Base-by-base conservation (phyloP, 192 early-diverging fungal genomes). In the Coemansia sp. region DNA sequence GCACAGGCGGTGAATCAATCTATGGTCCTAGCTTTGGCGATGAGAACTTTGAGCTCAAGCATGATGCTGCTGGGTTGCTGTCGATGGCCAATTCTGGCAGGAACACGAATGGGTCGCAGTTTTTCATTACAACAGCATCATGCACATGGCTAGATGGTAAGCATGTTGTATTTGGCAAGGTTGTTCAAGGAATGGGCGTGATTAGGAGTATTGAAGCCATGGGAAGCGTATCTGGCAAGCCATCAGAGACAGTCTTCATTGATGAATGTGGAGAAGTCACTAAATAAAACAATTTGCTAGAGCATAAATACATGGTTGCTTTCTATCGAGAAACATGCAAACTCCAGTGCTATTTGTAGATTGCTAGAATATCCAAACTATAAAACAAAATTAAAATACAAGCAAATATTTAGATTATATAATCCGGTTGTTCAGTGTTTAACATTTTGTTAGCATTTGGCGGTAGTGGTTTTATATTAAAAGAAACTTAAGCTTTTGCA, bases 21-120 rank as follows among this genome's bases (percentile, higher is more conserved):
- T 93, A 91, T 64, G 90, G 90, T 34, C 77, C 81, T 60, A 90
- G 86, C 73, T 92, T 92, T 59, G 84, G 80, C 46, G 90, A 92
- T 66, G 90, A 92, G 66, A 87, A 88, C 75, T 92, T 92, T 69
- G 48, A 74, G 10, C 73, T 86, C 61, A 88, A 87, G 82, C 90
- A 89, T 60, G 85, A 83, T 11, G 67, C 64, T 31, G 85, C 86
- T 12, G 85, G 87, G 55, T 61, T 91, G 23, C 67, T 92, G 46
- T 91, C 88, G 8, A 91, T 92, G 90, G 90, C 91, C 71, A 92
- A 92, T 54, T 87, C 90, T 40, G 91, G 89, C 1, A 65, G 81
- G 37, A 83, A 84, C 49, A 90, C 91, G 50, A 93, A 93, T 63
- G 91, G 91, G 40, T 91, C 90, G 56, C 91, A 93, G 75, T 92